Evolutionary conservation across 331 rosid species (phyloP).

Genomic region (Quercus phellos): DNA sequence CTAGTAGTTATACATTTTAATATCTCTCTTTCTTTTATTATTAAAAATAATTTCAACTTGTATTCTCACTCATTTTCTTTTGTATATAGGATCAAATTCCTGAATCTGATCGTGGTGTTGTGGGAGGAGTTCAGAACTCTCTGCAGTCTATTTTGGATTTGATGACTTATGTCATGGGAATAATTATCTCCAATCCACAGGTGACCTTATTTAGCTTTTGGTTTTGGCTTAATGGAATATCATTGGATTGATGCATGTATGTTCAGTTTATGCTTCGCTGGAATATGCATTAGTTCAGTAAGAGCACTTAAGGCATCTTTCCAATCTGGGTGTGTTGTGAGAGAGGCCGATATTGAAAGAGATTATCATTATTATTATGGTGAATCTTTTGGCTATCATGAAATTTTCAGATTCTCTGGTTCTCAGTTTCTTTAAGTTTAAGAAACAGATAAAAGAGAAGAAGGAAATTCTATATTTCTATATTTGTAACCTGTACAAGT

Average conservation of each 20-base stretch:
- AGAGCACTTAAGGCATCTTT: too few relatives aligned
- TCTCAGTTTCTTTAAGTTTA: background rate
- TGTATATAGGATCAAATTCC: conserved; percentile 59
- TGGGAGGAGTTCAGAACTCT: conserved; percentile 89
- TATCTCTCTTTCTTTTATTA: background rate
- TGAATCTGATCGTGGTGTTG: conserved; percentile 72
- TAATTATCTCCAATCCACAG: conserved; percentile 68
- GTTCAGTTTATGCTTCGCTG: background rate
- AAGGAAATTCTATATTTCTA: too few relatives aligned
- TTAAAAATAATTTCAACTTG: background rate
- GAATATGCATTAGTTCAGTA: too few relatives aligned
- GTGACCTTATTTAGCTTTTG: conserved; percentile 25
- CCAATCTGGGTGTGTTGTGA: background rate
- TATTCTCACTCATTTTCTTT: conserved; percentile 1
- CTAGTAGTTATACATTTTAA: background rate
- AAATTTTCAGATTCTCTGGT: background rate
- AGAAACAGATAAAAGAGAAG: too few relatives aligned
- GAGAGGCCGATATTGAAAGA: background rate
- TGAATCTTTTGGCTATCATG: background rate
- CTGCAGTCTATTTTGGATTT: conserved; percentile 79
- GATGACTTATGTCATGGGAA: conserved; percentile 75
- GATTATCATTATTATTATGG: background rate
- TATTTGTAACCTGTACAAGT: too few relatives aligned
- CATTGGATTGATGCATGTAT: background rate
- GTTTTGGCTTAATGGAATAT: background rate